These are phyloP conservation scores for Peniophora sp. DNA, from an alignment of 1,284 basidiomycete genomes.

Conservation along the genomic window DNA sequence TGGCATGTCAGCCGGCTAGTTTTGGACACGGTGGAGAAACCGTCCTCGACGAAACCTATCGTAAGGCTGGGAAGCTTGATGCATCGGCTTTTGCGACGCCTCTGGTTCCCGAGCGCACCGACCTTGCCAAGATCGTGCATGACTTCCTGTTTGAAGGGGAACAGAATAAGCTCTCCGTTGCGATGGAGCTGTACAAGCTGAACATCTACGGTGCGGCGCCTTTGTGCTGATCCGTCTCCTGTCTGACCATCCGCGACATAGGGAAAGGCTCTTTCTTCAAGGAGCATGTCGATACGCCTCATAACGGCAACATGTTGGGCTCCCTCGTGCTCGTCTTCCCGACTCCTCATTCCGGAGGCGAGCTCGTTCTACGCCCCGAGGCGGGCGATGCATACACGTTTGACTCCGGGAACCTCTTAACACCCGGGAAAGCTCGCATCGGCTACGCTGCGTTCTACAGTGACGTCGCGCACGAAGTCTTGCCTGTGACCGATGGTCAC, in stretches of 20 bases:
- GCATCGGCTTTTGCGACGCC: conserved; percentile 11
- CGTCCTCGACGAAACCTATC: conserved; percentile 17
- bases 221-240: no score
- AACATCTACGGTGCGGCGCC: conserved; percentile 20
- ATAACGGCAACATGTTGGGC: conserved; percentile 31
- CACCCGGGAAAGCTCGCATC: conserved; percentile 9
- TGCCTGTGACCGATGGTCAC: conserved; percentile 27
- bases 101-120: conserved; percentile 10
- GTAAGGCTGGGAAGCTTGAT: conserved; percentile 18
- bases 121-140: conserved; percentile 11
- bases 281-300: conserved; percentile 32
- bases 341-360: conserved; percentile 32
- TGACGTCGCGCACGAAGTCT: conserved; percentile 36
- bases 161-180: conserved; percentile 6
- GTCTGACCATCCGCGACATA: no score
- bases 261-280: conserved; percentile 34
- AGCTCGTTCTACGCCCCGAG: conserved; percentile 24
- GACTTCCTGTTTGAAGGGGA: conserved; percentile 12
- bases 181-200: conserved; percentile 19
- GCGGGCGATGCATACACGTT: conserved; percentile 22
- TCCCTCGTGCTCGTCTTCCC: conserved; percentile 37
- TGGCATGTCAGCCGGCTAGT: no score
- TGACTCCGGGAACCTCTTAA: conserved; percentile 21
- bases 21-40: conserved; percentile 9
- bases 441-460: conserved; percentile 31